Percentiles rank a stretch among this genome's conserved stretches.
phyloP scores from a whole-genome alignment of 176 grass and related monocot species.

The Juncus effusus region DNA sequence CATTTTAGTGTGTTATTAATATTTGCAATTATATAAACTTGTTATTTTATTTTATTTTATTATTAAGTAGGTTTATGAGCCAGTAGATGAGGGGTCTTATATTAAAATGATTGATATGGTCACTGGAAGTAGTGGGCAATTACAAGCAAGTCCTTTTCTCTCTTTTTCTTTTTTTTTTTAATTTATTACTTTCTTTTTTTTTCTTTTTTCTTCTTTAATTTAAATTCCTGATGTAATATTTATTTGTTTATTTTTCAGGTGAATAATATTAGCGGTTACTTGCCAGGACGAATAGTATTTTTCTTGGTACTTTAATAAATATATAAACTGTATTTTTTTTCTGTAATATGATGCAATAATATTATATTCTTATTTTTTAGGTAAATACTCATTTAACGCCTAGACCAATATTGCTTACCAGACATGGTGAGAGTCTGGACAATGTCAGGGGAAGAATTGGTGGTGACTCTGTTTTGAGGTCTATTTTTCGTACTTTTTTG shows the following conservation, averaged over 20 bases:
- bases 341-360: not conserved
- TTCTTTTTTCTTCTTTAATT: not conserved
- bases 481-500: not conserved
- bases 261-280: conserved; percentile 93
- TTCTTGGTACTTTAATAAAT: conserved; percentile 67
- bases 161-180: conserved; percentile 3
- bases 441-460: conserved; percentile 91
- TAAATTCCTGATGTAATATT: conserved; percentile 20
- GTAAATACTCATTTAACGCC: conserved; percentile 97
- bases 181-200: conserved; percentile 8
- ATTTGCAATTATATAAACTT: conserved; percentile 12
- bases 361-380: conserved; percentile 37
- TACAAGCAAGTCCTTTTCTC: conserved; percentile 56
- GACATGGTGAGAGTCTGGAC: conserved; percentile 94
- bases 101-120: conserved; percentile 98
- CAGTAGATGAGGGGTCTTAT: conserved; percentile 91
- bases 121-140: conserved; percentile 72
- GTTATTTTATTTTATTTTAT: conserved; percentile 6
- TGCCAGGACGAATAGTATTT: conserved; percentile 95
- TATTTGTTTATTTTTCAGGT: conserved; percentile 50
- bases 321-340: conserved; percentile 11
- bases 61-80: conserved; percentile 70
- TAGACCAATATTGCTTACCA: conserved; percentile 91
- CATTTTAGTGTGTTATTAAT: conserved; percentile 22
- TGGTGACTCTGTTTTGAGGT: conserved; percentile 92